Evolutionary conservation across 1,284 basidiomycete species (phyloP).

Genomic region (Apiotrichum sp.): DNA sequence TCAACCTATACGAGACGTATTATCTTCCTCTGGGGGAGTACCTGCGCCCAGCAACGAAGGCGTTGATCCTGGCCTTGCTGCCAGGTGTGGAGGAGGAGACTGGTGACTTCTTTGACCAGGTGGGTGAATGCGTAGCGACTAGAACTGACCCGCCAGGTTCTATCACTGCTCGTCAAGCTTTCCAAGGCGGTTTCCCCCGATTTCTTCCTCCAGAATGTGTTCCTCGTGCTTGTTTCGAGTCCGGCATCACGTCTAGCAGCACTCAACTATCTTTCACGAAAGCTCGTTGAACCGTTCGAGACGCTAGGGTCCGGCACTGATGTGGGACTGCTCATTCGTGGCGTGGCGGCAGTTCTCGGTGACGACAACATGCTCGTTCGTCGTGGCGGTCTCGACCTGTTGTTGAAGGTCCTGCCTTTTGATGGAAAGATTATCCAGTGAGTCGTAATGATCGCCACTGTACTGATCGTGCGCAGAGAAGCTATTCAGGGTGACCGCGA

Average conservation of each 20-base stretch:
- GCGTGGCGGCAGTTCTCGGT: slow-evolving; percentile 78
- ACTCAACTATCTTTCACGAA: slow-evolving; percentile 75
- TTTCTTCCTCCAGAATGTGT: slow-evolving; percentile 93
- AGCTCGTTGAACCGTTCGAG: slow-evolving; percentile 54
- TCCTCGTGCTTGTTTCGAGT: slow-evolving; percentile 88
- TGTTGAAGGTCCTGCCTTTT: slow-evolving; percentile 66
- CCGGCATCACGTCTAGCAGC: slow-evolving; percentile 78
- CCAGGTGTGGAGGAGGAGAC: slow-evolving; percentile 94
- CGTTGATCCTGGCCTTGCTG: slow-evolving; percentile 84
- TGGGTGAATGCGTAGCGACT: slow-evolving; percentile 35
- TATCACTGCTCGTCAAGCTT: slow-evolving; percentile 71
- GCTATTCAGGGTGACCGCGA: slow-evolving; percentile 58
- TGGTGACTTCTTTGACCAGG: slow-evolving; percentile 93
- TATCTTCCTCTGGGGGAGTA: slow-evolving; percentile 79
- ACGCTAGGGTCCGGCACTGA: slow-evolving; percentile 55
- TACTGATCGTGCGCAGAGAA: slow-evolving; percentile 26
- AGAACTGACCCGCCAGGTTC: slow-evolving; percentile 53
- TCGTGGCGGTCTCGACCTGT: slow-evolving; percentile 70
- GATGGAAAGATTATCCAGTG: slow-evolving; percentile 64
- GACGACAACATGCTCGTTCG: slow-evolving; percentile 85
- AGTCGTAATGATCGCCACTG: neutral
- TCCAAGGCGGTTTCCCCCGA: slow-evolving; percentile 72
- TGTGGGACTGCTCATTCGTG: slow-evolving; percentile 85
- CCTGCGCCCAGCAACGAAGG: slow-evolving; percentile 87
- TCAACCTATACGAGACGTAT: slow-evolving; percentile 81